Evolutionary conservation across 1,284 basidiomycete species (phyloP).

Genomic region (Calocybe gambosa): DNA sequence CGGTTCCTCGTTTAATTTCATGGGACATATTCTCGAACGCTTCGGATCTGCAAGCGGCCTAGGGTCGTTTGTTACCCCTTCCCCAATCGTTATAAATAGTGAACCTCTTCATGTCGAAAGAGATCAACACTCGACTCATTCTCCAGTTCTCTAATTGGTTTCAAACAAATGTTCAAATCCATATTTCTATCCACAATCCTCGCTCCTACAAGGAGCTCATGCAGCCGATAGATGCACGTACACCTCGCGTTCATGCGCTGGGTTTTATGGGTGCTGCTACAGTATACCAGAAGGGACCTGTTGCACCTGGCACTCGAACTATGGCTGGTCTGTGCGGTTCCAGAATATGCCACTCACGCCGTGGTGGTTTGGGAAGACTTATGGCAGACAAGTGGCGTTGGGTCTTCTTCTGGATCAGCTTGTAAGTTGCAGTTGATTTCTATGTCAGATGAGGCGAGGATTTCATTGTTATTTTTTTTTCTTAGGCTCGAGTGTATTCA

Average conservation of each 20-base stretch:
- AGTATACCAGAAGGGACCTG: background rate
- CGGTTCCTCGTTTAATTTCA: background rate
- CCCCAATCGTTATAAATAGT: background rate
- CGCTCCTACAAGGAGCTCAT: background rate
- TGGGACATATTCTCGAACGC: background rate
- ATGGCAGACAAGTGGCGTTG: slow-evolving; percentile 6
- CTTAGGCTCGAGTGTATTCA: slow-evolving; percentile 6
- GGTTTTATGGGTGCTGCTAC: background rate
- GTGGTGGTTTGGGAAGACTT: slow-evolving; percentile 2
- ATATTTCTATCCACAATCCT: background rate
- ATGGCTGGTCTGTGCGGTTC: slow-evolving; percentile 7
- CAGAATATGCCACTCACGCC: slow-evolving; percentile 4
- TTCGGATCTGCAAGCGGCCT: background rate
- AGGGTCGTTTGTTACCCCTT: background rate
- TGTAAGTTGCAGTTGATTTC: background rate
- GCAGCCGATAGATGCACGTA: background rate
- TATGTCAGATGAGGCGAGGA: background rate
- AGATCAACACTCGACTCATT: background rate
- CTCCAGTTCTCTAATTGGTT: background rate
- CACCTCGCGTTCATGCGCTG: background rate
- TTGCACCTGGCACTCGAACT: slow-evolving; percentile 5
- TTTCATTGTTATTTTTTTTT: background rate
- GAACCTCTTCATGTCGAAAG: too few species aligned
- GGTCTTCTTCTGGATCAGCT: slow-evolving; percentile 4
- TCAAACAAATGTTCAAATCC: background rate